phyloP scores from a whole-genome alignment of 345 rosid genomes.

The Eutrema yunnanense region DNA sequence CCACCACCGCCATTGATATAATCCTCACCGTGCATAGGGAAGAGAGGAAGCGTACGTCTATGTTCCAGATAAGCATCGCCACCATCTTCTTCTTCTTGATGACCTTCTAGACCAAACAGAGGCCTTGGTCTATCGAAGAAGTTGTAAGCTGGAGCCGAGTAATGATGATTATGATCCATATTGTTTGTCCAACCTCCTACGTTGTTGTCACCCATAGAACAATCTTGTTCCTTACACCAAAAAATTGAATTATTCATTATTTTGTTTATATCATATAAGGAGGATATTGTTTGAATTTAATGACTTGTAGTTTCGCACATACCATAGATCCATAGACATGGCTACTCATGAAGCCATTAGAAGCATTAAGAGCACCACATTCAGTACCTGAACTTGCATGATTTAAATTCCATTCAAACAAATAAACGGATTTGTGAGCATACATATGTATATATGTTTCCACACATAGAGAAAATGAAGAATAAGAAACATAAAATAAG shows the following conservation, averaged over 20 bases:
- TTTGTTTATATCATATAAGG: neutral
- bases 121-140: constrained; percentile 42
- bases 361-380: constrained; percentile 35
- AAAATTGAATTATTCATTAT: neutral
- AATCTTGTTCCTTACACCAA: constrained; percentile 26
- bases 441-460: neutral
- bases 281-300: neutral
- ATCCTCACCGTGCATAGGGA: no score
- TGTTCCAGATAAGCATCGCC: no score
- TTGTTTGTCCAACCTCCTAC: constrained; percentile 41
- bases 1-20: no score
- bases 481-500: neutral
- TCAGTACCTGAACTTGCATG: constrained; percentile 47
- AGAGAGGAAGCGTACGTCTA: no score
- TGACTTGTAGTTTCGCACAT: constrained; percentile 9
- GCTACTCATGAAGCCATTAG: constrained; percentile 54
- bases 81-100: constrained; percentile 33
- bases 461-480: neutral
- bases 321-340: constrained; percentile 57
- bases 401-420: constrained; percentile 43
- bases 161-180: no score
- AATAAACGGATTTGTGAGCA: neutral
- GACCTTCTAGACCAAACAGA: constrained; percentile 24
- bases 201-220: constrained; percentile 26
- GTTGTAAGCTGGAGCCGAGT: constrained; percentile 39